These are phyloP conservation scores for Kregervanrija fluxuum DNA, from an alignment of 805 yeast species.

Conservation along the genomic window DNA sequence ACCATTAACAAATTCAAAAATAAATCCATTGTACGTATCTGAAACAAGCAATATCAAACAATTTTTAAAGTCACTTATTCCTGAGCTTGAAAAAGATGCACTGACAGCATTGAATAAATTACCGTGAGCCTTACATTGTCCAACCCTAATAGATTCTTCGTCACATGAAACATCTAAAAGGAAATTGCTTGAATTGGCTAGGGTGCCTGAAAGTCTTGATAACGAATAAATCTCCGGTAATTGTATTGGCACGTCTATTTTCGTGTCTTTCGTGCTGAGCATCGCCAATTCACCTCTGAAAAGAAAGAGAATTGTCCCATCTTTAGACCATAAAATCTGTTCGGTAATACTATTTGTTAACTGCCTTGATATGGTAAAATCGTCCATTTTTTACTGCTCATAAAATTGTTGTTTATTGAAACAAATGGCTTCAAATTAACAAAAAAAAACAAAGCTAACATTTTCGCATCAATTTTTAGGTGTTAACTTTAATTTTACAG, in stretches of 20 bases:
- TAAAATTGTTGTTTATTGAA: too few relatives aligned
- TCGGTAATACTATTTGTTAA: neutral
- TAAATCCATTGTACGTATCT: constrained; percentile 12
- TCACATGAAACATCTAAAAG: constrained; percentile 5
- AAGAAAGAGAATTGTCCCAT: constrained; percentile 10
- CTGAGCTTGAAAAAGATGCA: constrained; percentile 11
- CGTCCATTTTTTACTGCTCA: too few relatives aligned
- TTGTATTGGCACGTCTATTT: neutral
- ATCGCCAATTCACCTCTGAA: constrained; percentile 1
- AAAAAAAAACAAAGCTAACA: neutral
- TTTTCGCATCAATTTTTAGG: neutral
- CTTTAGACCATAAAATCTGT: constrained; percentile 8
- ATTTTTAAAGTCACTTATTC: constrained; percentile 6
- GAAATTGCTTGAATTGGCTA: constrained; percentile 7
- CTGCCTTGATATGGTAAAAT: too few relatives aligned
- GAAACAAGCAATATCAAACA: constrained; percentile 9
- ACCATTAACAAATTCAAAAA: constrained; percentile 7
- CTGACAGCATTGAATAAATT: constrained; percentile 3
- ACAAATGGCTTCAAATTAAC: neutral
- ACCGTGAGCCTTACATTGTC: constrained; percentile 6
- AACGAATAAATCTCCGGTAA: constrained; percentile 8
- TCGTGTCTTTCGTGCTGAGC: neutral
- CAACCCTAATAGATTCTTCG: constrained; percentile 7
- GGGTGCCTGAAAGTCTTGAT: constrained; percentile 6
- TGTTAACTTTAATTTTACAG: neutral